Percentiles rank a stretch among this genome's conserved stretches.
phyloP scores from a whole-genome alignment of 495 filamentous ascomycete species.

The Amniculicola lignicola region DNA sequence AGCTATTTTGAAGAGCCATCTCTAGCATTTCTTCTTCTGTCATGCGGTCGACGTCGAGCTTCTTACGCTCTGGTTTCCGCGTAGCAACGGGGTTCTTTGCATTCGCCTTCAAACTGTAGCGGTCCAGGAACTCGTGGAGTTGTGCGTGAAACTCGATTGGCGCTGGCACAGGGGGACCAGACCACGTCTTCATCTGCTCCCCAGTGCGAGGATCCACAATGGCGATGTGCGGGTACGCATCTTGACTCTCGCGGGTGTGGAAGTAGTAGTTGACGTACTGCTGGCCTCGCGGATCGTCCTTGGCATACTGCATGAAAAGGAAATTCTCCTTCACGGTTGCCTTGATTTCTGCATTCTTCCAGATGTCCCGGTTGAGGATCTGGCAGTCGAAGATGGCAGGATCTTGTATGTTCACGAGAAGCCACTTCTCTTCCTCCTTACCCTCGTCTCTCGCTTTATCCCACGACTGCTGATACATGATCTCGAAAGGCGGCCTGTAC shows the following conservation, averaged over 20 bases:
- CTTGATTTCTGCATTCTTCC: constrained; percentile 77
- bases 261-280: constrained; percentile 92
- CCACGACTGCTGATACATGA: constrained; percentile 73
- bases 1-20: constrained; percentile 84
- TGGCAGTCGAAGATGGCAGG: constrained; percentile 89
- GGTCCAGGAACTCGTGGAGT: constrained; percentile 90
- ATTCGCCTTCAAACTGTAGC: constrained; percentile 82
- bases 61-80: constrained; percentile 67
- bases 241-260: constrained; percentile 62
- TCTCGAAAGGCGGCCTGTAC: constrained; percentile 83
- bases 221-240: constrained; percentile 90
- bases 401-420: constrained; percentile 93
- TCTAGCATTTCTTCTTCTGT: constrained; percentile 96
- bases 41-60: constrained; percentile 77
- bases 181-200: constrained; percentile 96
- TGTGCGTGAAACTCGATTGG: constrained; percentile 82
- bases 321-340: constrained; percentile 87
- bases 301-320: constrained; percentile 87
- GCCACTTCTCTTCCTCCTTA: constrained; percentile 84
- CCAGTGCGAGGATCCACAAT: constrained; percentile 95
- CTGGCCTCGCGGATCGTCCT: constrained; percentile 68
- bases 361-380: constrained; percentile 86
- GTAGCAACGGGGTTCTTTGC: constrained; percentile 89
- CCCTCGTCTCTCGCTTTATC: constrained; percentile 79
- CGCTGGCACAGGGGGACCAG: constrained; percentile 71